A percentile compares a stretch with the other conserved stretches of the same genome.
These are phyloP conservation scores for Heterobasidion annosum DNA, from an alignment of 1,284 basidiomycete species.

Conservation along the genomic window DNA sequence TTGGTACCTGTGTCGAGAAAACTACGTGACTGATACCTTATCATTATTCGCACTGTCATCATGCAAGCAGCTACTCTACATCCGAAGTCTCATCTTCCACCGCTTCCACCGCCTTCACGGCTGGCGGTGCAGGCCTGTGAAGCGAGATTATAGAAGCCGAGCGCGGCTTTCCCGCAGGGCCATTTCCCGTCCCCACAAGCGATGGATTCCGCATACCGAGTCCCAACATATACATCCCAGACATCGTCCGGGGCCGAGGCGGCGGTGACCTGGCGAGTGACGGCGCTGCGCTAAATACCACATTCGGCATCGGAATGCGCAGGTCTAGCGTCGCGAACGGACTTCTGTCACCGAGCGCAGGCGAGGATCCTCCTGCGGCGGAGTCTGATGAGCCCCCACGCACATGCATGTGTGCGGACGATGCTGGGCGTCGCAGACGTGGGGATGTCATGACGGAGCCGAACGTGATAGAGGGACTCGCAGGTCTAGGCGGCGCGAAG, in stretches of 20 bases:
- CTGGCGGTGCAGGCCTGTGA: not conserved
- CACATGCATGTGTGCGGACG: slow-evolving; percentile 21
- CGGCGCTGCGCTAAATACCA: slow-evolving; percentile 10
- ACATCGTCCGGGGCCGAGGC: slow-evolving; percentile 35
- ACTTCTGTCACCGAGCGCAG: slow-evolving; percentile 16
- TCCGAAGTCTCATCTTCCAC: not conserved
- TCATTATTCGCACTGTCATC: no score
- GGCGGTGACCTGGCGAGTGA: slow-evolving; percentile 16
- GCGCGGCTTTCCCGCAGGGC: not conserved
- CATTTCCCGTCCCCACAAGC: not conserved
- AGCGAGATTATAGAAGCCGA: not conserved
- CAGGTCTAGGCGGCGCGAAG: slow-evolving; percentile 29
- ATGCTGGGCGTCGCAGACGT: slow-evolving; percentile 38
- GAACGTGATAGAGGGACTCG: slow-evolving; percentile 43
- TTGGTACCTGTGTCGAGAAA: no score
- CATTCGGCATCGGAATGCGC: slow-evolving; percentile 51
- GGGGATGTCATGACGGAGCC: slow-evolving; percentile 62
- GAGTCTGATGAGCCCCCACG: not conserved
- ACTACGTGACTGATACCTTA: no score
- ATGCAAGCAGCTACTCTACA: not conserved
- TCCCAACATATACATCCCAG: slow-evolving; percentile 56
- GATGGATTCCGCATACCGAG: slow-evolving; percentile 31
- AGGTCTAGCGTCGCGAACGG: slow-evolving; percentile 44
- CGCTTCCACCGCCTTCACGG: not conserved
- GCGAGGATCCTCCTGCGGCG: not conserved